Base-by-base conservation (phyloP, 2,329 filamentous ascomycete species). In the Fusarium cyanostomum region DNA sequence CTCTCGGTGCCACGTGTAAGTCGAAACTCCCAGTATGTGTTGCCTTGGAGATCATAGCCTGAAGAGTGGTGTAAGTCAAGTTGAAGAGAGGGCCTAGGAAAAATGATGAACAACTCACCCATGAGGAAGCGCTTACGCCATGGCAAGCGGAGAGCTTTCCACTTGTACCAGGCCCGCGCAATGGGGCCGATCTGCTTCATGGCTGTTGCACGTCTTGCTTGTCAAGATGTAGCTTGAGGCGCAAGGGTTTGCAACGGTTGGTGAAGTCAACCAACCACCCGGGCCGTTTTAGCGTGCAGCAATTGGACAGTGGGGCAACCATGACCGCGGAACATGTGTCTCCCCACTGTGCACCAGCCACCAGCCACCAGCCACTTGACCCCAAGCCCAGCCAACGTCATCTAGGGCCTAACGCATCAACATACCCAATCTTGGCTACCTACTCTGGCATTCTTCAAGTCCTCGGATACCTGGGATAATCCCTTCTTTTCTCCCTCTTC, bases 21-120 rank as follows among this genome's bases (percentile, higher is more conserved):
- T 56, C 81, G 81, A 76, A 90, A 89, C 69, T 89, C 86, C 87
- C 88, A 90, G 78, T 84, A 90, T 5, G 87, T 89, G 77, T 90
- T 89, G 52, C 87, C 86, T 21, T 85, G 71, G 56, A 89, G 85
- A 71, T 90, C 88, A 68, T 84, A 80, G 64, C 88, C 87, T 89
- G 59, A 33, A 27, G 15, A 35, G 24, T 11, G 18, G 42, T 43
- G 52, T 70, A 67, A 21, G 21, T 21, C 69, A 63, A 70, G 68
- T 67, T 18, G 41, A 26, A 54, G 38, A 44, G 43, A 43, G 35
- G 37, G 49, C 49, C 30, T 18, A 37, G 26, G 26, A 41, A 41
- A 41, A 26, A 45, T 35, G 34, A 49, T 27, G 7, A 18, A 34
- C 16, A 35, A 74, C 81, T 60, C 73, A 88, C 87, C 87, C 61